Conservation (phyloP, 1,284 basidiomycete species). For the Schizophyllum amplum region DNA sequence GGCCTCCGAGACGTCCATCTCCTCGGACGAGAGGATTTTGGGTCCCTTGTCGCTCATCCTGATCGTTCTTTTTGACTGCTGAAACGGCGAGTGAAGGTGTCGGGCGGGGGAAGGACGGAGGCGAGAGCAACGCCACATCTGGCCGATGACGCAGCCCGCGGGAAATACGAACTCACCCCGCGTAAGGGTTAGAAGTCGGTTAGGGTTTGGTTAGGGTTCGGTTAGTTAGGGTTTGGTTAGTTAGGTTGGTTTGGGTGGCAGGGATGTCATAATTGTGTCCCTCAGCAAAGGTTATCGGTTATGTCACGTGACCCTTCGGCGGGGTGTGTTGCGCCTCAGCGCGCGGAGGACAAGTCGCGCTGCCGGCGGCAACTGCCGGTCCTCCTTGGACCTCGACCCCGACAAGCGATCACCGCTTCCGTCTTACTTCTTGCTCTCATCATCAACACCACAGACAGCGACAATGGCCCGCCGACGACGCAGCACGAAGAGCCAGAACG, state of each 20-base stretch:
- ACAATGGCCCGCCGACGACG: background rate
- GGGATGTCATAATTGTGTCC: too few relatives aligned
- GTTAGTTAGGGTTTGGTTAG: too few relatives aligned
- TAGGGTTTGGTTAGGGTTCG: too few relatives aligned
- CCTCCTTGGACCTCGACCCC: background rate
- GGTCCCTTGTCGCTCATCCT: conserved; percentile 17
- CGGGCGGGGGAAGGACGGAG: background rate
- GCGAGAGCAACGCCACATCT: background rate
- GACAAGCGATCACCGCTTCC: background rate
- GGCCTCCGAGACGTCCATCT: conserved; percentile 49
- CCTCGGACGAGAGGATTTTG: conserved; percentile 34
- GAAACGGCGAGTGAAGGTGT: background rate
- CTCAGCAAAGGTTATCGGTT: too few relatives aligned
- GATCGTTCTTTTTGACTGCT: background rate
- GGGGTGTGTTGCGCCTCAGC: too few relatives aligned
- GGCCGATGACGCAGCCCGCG: background rate
- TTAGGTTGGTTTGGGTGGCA: too few relatives aligned
- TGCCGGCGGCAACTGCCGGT: background rate
- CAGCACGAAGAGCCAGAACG: background rate
- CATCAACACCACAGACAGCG: background rate
- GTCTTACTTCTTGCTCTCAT: background rate
- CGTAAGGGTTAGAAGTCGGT: too few relatives aligned
- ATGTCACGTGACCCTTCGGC: too few relatives aligned
- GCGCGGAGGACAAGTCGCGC: background rate
- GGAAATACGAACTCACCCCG: too few relatives aligned